A percentile compares a stretch with the other conserved stretches of the same genome.
Conservation (phyloP, 108 stramenopile species). For the Chaetoceros muelleri region DNA sequence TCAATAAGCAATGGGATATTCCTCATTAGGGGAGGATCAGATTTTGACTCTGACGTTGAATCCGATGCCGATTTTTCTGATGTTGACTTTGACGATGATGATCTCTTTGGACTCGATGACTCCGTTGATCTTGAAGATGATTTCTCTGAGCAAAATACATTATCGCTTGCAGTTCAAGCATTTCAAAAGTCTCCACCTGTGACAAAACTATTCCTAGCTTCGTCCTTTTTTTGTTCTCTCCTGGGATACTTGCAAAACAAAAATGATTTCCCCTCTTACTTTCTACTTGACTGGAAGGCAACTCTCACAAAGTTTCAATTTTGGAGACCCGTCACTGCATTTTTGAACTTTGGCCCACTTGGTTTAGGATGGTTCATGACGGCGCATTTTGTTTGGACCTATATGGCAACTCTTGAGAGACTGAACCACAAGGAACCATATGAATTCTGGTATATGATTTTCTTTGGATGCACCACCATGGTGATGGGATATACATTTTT, state of each 20-base stretch:
- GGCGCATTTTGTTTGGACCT: constrained; percentile 89
- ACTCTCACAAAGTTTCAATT: constrained; percentile 54
- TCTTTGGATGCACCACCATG: constrained; percentile 75
- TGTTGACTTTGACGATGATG: constrained; percentile 37
- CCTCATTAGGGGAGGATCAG: constrained; percentile 33
- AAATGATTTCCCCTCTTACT: constrained; percentile 72
- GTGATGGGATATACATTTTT: constrained; percentile 62
- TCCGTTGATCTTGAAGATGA: constrained; percentile 53
- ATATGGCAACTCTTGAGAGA: constrained; percentile 92
- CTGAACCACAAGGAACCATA: constrained; percentile 83
- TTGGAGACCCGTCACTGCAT: constrained; percentile 84
- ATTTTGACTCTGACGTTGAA: constrained; percentile 18
- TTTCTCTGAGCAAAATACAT: constrained; percentile 56
- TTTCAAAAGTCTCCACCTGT: constrained; percentile 81
- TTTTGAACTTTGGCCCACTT: constrained; percentile 84
- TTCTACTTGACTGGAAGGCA: constrained; percentile 69
- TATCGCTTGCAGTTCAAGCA: constrained; percentile 41
- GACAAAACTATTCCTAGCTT: constrained; percentile 75
- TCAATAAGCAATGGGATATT: too few relatives aligned
- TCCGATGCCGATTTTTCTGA: constrained; percentile 44
- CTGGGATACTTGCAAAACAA: constrained; percentile 52
- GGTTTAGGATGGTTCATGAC: constrained; percentile 79
- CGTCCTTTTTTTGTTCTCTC: constrained; percentile 52
- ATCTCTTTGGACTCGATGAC: constrained; percentile 49
- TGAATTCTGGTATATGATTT: constrained; percentile 90